phyloP scores from a whole-genome alignment of 805 yeast genomes.

The Grigorovia transvaalensis region DNA sequence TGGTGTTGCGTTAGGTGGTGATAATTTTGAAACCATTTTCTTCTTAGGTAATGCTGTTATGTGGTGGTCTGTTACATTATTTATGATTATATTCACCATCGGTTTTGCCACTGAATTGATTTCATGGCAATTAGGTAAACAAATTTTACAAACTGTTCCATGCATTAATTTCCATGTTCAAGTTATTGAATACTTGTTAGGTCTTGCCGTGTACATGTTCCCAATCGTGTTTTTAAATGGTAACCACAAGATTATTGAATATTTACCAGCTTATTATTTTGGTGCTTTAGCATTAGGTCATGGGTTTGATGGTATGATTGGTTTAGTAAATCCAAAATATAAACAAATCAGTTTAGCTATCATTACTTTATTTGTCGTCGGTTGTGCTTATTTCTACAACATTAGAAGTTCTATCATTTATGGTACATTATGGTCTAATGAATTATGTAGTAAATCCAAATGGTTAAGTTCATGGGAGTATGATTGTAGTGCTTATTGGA shows the following conservation, averaged over 20 bases:
- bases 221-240: conserved; percentile 83
- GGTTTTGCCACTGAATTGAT: conserved; percentile 36
- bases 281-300: conserved; percentile 69
- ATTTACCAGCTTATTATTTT: conserved; percentile 85
- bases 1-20: conserved; percentile 71
- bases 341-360: conserved; percentile 34
- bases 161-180: conserved; percentile 57
- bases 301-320: conserved; percentile 41
- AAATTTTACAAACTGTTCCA: conserved; percentile 38
- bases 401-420: conserved; percentile 64
- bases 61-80: conserved; percentile 62
- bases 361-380: conserved; percentile 39
- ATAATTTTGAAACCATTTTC: conserved; percentile 48
- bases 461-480: conserved; percentile 74
- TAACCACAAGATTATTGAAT: conserved; percentile 86
- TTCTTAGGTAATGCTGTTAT: conserved; percentile 65
- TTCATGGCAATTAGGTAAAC: conserved; percentile 57
- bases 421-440: conserved; percentile 71
- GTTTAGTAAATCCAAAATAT: conserved; percentile 26
- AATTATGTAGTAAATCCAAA: conserved; percentile 51
- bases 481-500: conserved; percentile 55
- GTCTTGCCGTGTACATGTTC: conserved; percentile 63
- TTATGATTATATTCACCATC: conserved; percentile 39
- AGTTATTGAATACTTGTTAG: conserved; percentile 48
- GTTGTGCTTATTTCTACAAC: conserved; percentile 46